Evolutionary conservation across 352 stramenopile genomes (phyloP), one percentile per base, ranked within the genome.

Genomic region (Phytophthora hibernalis): DNA sequence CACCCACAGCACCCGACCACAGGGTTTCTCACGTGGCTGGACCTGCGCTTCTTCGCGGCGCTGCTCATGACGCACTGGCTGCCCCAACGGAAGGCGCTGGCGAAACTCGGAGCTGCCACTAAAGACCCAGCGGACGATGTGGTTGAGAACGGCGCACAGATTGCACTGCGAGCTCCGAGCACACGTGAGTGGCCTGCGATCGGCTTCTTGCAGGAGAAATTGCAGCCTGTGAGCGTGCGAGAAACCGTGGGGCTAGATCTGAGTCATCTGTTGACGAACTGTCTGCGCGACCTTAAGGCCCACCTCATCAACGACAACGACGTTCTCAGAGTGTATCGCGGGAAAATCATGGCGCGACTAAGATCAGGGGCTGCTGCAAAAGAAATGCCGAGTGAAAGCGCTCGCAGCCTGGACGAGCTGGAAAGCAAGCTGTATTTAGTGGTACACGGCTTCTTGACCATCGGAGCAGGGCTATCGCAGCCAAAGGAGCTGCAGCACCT

Each of bases 1-100:
- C 85, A 94, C 50, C 77, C 83, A 22, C 76, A 72, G 11, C 76
- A 91, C 37, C 77, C 74, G 5, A 45, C 57, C 24, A 88, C 83
- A 10, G 66, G 81, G 4, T 89, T 91, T 16, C 72, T 94, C 7
- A 79, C 72, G 40, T 92, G 84, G 76, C 55, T 79, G 10, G 85
- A 95, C 42, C 61, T 95, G 37, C 70, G 87, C 48, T 93, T 91
- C 68, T 79, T 91, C 49, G 72, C 87, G 18, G 77, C 85, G 5
- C 57, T 92, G 42, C 53, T 94, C 16, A 91, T 95, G 79, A 79
- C 80, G 13, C 82, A 93, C 56, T 95, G 87, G 87, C 65, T 95
- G 44, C 79, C 80, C 4, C 83, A 91, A 66, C 72, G 77, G 12
- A 79, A 78, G 33, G 62, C 44, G 35, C 56, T 82, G 33, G 54